These are phyloP conservation scores for Coelastrella sp. DNA, from an alignment of 139 green algal species.

Conservation along the genomic window DNA sequence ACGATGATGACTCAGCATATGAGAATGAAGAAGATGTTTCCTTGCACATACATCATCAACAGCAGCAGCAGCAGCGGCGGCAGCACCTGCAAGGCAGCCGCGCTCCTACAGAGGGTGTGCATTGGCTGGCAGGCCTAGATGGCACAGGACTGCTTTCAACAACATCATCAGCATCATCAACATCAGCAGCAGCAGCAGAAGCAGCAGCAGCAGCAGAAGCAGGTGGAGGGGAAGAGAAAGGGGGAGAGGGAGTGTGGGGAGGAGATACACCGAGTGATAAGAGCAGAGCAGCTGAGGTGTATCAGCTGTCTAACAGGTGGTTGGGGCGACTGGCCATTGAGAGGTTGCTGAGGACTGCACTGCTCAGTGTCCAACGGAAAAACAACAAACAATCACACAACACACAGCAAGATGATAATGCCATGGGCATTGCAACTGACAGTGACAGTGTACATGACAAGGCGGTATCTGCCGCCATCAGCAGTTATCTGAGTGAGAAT, in stretches of 20 bases:
- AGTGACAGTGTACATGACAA: not conserved
- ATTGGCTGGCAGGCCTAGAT: too few relatives aligned
- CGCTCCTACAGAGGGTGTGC: too few relatives aligned
- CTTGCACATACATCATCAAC: not conserved
- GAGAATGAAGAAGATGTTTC: not conserved
- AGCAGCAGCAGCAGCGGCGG: not conserved
- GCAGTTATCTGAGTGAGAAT: not conserved
- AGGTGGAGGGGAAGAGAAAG: not conserved
- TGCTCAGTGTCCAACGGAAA: not conserved
- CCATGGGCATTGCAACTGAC: not conserved
- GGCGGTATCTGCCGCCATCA: not conserved
- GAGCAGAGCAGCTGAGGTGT: not conserved
- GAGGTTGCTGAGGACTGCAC: constrained; percentile 3
- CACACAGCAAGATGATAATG: not conserved
- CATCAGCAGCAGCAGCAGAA: not conserved
- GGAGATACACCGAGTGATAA: too few relatives aligned
- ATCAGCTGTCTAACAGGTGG: not conserved
- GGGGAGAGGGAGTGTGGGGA: too few relatives aligned
- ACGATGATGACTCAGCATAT: constrained; percentile 17
- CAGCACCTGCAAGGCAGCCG: not conserved
- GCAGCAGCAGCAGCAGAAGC: not conserved
- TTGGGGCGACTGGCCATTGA: not conserved
- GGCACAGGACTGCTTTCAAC: too few relatives aligned
- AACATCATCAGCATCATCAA: not conserved
- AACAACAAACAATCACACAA: not conserved